Base-by-base conservation (phyloP, 164 flowering plant species). In the Nelumbo lutea region DNA sequence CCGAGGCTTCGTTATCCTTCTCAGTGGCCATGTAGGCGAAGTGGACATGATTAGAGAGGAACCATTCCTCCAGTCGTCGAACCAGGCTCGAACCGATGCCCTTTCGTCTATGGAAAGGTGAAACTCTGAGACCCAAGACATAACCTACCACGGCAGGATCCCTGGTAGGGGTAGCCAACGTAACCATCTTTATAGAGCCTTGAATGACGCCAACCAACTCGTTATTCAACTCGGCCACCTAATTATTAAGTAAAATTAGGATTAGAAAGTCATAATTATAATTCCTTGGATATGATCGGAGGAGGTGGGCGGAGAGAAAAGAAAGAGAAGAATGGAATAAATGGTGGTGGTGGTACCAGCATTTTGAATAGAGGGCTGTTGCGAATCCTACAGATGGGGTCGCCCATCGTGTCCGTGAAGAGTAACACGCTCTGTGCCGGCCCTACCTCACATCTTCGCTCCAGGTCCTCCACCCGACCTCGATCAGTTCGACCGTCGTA, bases 1-100 rank as follows among this genome's bases (percentile, higher is more conserved):
- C 75, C 0, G 97, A 90, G 3, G 94, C 88, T 9, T 73, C 66
- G 56, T 90, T 90, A 38, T 84, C 85, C 50, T 85, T 86, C 74
- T 84, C 89, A 0, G 97, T 87, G 5, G 97, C 97, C 86, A 90
- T 83, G 80, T 89, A 90, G 0, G 88, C 79, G 14, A 80, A 85
- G 9, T 89, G 90, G 2, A 78, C 94, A 5, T 67, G 62, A 64
- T 83, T 77, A 63, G 71, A 43, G 4, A 53, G 13, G 78, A 90
- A 85, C 96, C 96, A 90, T 59, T 84, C 76, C 61, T 86, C 92
- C 8, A 90, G 41, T 4, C 51, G 65, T 2, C 57, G 70, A 0
- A 87, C 94, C 2, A 90, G 79, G 56, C 61, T 78, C 55, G 62
- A 57, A 1, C 88, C 96, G 10, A 89, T 82, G 62, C 92, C 87